A percentile compares a stretch with the other conserved stretches of the same genome.
phyloP scores from a whole-genome alignment of 2,329 filamentous ascomycete species.

The Myriosclerotinia scirpicola region DNA sequence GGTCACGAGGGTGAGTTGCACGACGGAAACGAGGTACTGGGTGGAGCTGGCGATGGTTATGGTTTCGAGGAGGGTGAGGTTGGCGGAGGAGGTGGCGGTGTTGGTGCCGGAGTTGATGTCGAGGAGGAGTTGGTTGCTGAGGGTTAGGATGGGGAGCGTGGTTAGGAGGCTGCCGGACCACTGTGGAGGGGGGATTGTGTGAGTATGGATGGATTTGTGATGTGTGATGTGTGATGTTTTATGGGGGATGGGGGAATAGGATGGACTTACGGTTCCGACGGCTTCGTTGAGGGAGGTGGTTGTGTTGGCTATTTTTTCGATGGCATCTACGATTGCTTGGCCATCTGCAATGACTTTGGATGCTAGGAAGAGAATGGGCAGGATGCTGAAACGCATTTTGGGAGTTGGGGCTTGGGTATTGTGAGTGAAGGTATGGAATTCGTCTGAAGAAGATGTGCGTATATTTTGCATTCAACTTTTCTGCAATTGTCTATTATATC shows the following conservation, averaged over 20 bases:
- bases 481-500: neutral
- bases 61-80: conserved; percentile 44
- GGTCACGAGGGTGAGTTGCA: conserved; percentile 48
- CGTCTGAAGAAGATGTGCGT: too few species aligned
- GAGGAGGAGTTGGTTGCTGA: conserved; percentile 44
- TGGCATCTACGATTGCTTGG: conserved; percentile 32
- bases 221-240: too few species aligned
- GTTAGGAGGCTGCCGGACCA: conserved; percentile 8
- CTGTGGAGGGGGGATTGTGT: neutral
- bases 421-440: neutral
- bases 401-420: accelerated
- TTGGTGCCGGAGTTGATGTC: conserved; percentile 45
- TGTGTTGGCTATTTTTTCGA: conserved; percentile 29
- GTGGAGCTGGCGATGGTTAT: conserved; percentile 45
- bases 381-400: conserved; percentile 30
- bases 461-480: neutral
- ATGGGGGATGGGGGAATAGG: neutral
- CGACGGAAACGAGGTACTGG: conserved; percentile 49
- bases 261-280: conserved; percentile 16
- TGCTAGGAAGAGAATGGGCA: conserved; percentile 27
- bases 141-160: conserved; percentile 15
- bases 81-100: conserved; percentile 43
- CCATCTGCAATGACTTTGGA: conserved; percentile 33
- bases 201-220: neutral
- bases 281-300: conserved; percentile 32